These are phyloP conservation scores for Globisporangium lucens DNA, from an alignment of 352 stramenopile genomes.

Conservation along the genomic window DNA sequence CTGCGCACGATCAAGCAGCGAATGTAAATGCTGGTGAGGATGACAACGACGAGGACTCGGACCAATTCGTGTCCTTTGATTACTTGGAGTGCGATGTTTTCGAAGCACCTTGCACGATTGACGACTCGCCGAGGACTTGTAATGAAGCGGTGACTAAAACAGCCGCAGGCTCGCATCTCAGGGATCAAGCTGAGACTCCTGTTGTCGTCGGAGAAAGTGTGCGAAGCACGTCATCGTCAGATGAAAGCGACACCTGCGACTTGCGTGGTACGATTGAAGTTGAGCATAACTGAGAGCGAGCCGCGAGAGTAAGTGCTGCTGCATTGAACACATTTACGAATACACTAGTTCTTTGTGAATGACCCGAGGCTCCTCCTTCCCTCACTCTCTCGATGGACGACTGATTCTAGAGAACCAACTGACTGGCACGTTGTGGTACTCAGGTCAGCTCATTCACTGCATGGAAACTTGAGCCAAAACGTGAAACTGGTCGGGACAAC, in stretches of 20 bases:
- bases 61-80: slow-evolving; percentile 37
- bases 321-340: not conserved
- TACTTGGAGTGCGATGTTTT: slow-evolving; percentile 30
- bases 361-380: not conserved
- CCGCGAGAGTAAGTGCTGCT: not conserved
- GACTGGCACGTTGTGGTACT: not conserved
- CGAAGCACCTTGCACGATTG: not conserved
- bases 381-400: not conserved
- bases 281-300: not conserved
- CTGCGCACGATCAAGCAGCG: not conserved
- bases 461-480: not conserved
- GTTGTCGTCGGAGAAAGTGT: no score
- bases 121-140: not conserved
- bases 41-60: slow-evolving; percentile 13
- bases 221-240: not conserved
- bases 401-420: not conserved
- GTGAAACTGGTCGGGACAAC: slow-evolving; percentile 10
- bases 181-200: not conserved
- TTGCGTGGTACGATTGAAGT: not conserved
- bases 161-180: not conserved
- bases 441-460: not conserved
- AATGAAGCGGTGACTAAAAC: not conserved
- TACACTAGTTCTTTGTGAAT: not conserved
- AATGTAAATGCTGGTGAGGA: not conserved
- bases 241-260: not conserved